Evolutionary conservation across 495 filamentous ascomycete species (phyloP), one percentile per base, ranked within the genome.

Genomic region (Penicillium cinerascens): DNA sequence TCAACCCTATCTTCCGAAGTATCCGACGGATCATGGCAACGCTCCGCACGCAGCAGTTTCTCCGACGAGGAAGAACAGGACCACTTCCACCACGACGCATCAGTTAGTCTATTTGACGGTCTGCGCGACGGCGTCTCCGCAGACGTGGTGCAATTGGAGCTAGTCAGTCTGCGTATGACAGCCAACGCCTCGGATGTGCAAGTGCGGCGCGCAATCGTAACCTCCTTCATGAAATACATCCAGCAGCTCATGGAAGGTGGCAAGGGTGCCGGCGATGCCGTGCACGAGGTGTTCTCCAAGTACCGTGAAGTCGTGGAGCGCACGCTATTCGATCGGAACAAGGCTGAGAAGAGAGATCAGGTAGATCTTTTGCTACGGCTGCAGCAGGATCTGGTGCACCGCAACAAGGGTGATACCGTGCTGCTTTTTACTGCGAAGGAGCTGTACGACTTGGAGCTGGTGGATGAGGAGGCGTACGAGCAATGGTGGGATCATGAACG

Each of bases 401-500:
- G 79, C 38, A 67, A 64, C 27, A 82, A 79, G 60, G 78, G 81
- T 6, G 87, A 86, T 18, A 81, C 77, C 10, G 75, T 96, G 3
- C 74, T 97, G 3, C 75, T 92, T 6, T 87, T 84, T 39, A 74
- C 87, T 52, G 77, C 86, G 26, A 91, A 92, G 73, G 83, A 87
- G 65, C 73, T 96, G 48, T 95, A 95, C 65, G 83, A 87, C 49
- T 66, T 87, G 47, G 93, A 97, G 55, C 77, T 97, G 6, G 66
- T 97, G 1, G 91, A 96, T 65, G 89, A 95, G 65, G 92, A 96
- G 36, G 91, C 86, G 0, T 86, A 93, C 40, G 73, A 91, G 63
- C 80, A 81, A 51, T 98, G 93, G 93, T 97, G 92, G 92, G 78
- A 74, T 17, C 83, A 93, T 67, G 75, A 76, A 53, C 78, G 82